Percentiles rank a stretch among this genome's conserved stretches.
Conservation (phyloP, 495 filamentous ascomycete genomes). For the Tuber calosporum region DNA sequence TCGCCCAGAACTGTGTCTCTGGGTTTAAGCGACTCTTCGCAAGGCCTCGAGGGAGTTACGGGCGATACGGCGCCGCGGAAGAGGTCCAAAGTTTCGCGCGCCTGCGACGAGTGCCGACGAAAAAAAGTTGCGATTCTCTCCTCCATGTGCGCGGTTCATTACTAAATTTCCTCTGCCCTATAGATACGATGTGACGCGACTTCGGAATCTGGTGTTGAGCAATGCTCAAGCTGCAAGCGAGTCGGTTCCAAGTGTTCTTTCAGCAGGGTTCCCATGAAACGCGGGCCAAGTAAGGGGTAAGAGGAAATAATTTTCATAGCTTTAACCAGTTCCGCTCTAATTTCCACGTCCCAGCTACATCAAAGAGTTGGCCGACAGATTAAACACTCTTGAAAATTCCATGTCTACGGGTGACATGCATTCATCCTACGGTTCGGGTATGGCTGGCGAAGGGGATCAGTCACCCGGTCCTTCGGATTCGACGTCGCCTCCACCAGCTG, state of each 20-base stretch:
- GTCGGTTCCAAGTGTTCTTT: conserved; percentile 74
- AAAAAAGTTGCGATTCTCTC: conserved; percentile 61
- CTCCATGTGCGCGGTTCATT: background rate
- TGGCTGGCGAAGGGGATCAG: conserved; percentile 38
- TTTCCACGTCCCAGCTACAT: conserved; percentile 62
- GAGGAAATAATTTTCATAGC: conserved; percentile 10
- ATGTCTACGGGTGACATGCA: conserved; percentile 42
- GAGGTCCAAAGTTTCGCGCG: conserved; percentile 82
- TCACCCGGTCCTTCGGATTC: conserved; percentile 41
- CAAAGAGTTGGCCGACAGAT: conserved; percentile 84
- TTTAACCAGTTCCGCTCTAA: conserved; percentile 30
- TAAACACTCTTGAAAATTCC: conserved; percentile 66
- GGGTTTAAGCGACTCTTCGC: conserved; percentile 28
- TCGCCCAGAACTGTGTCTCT: conserved; percentile 37
- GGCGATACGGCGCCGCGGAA: conserved; percentile 69
- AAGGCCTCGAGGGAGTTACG: conserved; percentile 32
- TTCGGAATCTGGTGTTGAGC: conserved; percentile 67
- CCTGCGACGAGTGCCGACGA: conserved; percentile 88
- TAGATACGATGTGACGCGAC: conserved; percentile 86
- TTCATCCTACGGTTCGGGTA: conserved; percentile 33
- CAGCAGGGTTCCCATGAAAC: conserved; percentile 87
- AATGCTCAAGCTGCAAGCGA: conserved; percentile 79
- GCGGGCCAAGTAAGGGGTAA: conserved; percentile 91
- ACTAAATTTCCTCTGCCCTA: background rate
- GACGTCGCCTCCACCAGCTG: conserved; percentile 38